phyloP scores from a whole-genome alignment of 805 yeast species.

The Candida vartiovaarae region DNA sequence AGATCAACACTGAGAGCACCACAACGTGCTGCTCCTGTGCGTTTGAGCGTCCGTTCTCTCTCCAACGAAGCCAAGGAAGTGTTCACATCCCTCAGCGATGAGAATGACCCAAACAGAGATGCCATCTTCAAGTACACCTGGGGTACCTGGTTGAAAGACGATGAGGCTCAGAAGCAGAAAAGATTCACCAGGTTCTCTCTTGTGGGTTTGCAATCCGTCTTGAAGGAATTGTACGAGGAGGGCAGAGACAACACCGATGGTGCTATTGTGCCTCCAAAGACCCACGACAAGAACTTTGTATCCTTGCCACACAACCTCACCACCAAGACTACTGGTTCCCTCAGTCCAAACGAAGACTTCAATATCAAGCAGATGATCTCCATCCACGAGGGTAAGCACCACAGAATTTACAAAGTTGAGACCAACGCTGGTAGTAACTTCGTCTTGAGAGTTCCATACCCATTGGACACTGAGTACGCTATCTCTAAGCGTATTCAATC shows the following conservation, averaged over 20 bases:
- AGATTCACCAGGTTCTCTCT: constrained; percentile 79
- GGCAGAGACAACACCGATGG: constrained; percentile 28
- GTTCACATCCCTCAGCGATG: constrained; percentile 50
- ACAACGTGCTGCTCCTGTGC: not conserved
- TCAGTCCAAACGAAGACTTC: constrained; percentile 36
- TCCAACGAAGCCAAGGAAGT: constrained; percentile 26
- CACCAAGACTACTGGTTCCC: constrained; percentile 35
- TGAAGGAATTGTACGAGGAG: constrained; percentile 36
- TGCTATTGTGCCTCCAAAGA: constrained; percentile 28
- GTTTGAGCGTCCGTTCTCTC: constrained; percentile 20
- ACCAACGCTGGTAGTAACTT: constrained; percentile 55
- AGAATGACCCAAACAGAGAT: constrained; percentile 59
- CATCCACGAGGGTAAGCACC: constrained; percentile 91
- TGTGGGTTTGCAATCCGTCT: constrained; percentile 58
- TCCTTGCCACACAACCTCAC: constrained; percentile 44
- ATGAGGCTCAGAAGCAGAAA: constrained; percentile 61
- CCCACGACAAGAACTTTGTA: constrained; percentile 32
- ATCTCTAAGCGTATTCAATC: constrained; percentile 66
- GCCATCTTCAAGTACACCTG: constrained; percentile 82
- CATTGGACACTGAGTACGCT: constrained; percentile 57
- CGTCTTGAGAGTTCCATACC: constrained; percentile 82
- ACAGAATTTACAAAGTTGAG: constrained; percentile 72
- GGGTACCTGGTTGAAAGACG: constrained; percentile 92
- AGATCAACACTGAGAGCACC: constrained; percentile 5
- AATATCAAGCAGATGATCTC: constrained; percentile 68